Evolutionary conservation across 805 yeast species (phyloP).

Genomic region (Candida alai): DNA sequence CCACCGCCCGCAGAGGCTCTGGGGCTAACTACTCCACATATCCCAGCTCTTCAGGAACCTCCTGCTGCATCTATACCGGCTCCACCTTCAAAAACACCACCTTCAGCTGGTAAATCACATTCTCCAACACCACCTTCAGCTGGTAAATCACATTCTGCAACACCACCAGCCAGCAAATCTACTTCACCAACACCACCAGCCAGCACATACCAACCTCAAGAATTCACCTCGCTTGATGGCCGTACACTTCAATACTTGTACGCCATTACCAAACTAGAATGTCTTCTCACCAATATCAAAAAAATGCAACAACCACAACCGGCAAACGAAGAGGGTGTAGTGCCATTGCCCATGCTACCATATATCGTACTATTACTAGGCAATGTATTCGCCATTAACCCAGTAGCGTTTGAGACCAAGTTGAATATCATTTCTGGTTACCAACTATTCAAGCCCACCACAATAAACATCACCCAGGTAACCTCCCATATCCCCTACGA

Average conservation of each 20-base stretch:
- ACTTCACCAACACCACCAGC: background rate
- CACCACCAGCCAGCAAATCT: background rate
- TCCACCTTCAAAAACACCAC: background rate
- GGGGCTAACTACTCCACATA: no score
- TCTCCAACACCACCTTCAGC: background rate
- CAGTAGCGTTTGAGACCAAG: constrained; percentile 24
- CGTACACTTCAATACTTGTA: constrained; percentile 57
- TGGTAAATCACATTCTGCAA: background rate
- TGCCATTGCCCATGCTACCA: constrained; percentile 31
- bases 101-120: background rate
- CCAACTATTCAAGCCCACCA: constrained; percentile 21
- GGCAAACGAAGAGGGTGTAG: background rate
- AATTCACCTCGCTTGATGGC: constrained; percentile 10
- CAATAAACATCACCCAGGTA: constrained; percentile 22
- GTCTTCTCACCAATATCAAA: constrained; percentile 28
- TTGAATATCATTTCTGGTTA: constrained; percentile 27
- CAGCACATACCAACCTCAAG: background rate
- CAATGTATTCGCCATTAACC: constrained; percentile 35
- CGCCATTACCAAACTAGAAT: constrained; percentile 45
- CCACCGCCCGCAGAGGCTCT: no score
- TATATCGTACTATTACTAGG: constrained; percentile 31
- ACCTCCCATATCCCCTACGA: constrained; percentile 42
- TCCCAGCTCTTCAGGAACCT: no score
- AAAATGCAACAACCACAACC: constrained; percentile 15
- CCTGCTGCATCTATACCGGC: background rate